Base-by-base conservation (phyloP, 345 rosid species). In the Camelina hispida region DNA sequence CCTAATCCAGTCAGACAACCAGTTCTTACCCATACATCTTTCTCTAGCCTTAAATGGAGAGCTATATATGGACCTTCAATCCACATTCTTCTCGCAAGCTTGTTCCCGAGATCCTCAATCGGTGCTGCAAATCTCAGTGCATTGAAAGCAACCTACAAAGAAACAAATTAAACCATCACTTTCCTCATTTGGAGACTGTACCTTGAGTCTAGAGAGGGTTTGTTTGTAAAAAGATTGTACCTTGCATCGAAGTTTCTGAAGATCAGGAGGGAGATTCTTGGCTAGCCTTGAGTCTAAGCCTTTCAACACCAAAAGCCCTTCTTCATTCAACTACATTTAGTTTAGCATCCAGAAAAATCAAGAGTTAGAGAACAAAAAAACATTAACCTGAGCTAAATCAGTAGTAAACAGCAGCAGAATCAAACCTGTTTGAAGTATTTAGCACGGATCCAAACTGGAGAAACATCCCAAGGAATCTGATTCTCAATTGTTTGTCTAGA, bases 201-300 rank as follows among this genome's bases (percentile, higher is more conserved):
- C n/a, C n/a, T n/a, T n/a, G n/a, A n/a, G n/a, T n/a, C n/a, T n/a
- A n/a, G n/a, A 10, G 44, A 44, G 48, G 48, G 17, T 5, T 14
- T 14, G 17, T 6, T 44, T 44, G 17, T 0, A 44, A 44, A 51
- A 54, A 18, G 2, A 9, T 1, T 20, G 20, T 59, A 87, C 90
- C 90, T 88, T 88, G 79, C 96, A 90, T 51, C 88, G 79, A 22
- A 90, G 96, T 79, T 88, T 90, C 89, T 88, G 93, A 55, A 90
- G 76, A 82, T 88, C 96, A 22, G 77, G 60, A 40, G 87, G 89
- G 10, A 90, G 93, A 73, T 85, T 88, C 83, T 84, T 88, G 18
- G 96, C 81, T 43, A 88, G 87, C 75, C 83, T 85, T 60, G 93
- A 85, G 71, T 88, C 93, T 69, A 90, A 72, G 34, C 87, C 93